Percentiles rank a stretch among this genome's conserved stretches.
phyloP scores from a whole-genome alignment of 176 grass and related monocot genomes.

The Eleusine coracana region DNA sequence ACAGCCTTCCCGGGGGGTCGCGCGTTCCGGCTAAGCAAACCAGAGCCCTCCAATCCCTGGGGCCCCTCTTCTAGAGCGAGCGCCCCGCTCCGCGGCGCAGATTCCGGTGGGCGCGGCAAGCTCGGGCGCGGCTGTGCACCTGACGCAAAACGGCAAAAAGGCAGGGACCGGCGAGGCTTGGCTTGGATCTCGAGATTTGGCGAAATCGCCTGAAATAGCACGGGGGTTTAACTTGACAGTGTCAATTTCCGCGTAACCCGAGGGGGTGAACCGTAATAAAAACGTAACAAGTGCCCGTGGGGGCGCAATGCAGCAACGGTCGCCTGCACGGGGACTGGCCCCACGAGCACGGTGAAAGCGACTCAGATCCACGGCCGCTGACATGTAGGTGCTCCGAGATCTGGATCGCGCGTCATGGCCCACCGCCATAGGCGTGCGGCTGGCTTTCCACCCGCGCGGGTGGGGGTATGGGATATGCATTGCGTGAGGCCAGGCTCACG shows the following conservation, averaged over 20 bases:
- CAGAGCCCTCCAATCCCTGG: background rate
- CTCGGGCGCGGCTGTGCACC: background rate
- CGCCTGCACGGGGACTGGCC: background rate
- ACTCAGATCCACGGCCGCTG: background rate
- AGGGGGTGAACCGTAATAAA: too few species aligned
- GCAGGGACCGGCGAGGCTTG: background rate
- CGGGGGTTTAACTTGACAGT: background rate
- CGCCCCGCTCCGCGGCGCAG: conserved; percentile 19
- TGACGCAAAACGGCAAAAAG: conserved; percentile 29
- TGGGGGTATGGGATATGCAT: background rate
- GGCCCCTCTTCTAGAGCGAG: background rate
- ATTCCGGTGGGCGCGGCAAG: conserved; percentile 31
- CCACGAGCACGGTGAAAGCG: background rate
- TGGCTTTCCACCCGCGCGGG: background rate
- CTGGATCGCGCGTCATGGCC: background rate
- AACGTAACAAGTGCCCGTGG: too few species aligned
- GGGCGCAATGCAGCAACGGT: conserved; percentile 12
- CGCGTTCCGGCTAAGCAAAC: background rate
- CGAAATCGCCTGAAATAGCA: conserved; percentile 42
- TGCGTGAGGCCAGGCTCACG: conserved; percentile 10
- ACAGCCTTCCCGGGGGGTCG: background rate
- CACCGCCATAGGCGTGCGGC: background rate
- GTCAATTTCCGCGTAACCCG: background rate
- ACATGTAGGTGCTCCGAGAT: background rate
- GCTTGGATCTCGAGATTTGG: conserved; percentile 36